Conservation (phyloP, 2,329 filamentous ascomycete genomes). For the Colletotrichum eleusines region DNA sequence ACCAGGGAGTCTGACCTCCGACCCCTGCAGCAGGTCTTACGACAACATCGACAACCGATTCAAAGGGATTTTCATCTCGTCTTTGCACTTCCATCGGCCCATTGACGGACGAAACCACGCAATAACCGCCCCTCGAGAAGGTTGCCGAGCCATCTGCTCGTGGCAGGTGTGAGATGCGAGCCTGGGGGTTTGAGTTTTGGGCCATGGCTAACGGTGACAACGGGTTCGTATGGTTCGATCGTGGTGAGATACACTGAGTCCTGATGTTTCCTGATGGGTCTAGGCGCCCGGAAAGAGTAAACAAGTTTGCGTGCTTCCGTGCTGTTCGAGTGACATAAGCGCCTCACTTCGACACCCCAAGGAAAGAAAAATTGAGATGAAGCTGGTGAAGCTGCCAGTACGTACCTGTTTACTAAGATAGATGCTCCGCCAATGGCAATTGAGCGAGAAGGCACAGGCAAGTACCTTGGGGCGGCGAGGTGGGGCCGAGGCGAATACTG, state of each 20-base stretch:
- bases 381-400: slow-evolving; percentile 11
- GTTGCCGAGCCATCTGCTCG: slow-evolving; percentile 85
- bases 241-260: not conserved
- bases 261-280: not conserved
- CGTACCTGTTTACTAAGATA: slow-evolving; percentile 28
- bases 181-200: slow-evolving; percentile 58
- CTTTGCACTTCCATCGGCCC: slow-evolving; percentile 91
- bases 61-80: slow-evolving; percentile 91
- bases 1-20: slow-evolving; percentile 69
- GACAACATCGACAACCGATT: slow-evolving; percentile 90
- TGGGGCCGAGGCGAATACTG: not conserved
- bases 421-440: slow-evolving; percentile 7
- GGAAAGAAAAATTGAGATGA: slow-evolving; percentile 13
- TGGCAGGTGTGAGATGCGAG: slow-evolving; percentile 69
- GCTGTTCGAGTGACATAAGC: not conserved
- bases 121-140: slow-evolving; percentile 81
- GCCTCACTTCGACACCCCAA: slow-evolving; percentile 1
- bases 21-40: slow-evolving; percentile 88
- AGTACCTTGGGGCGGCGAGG: not conserved
- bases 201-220: slow-evolving; percentile 34
- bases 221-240: not conserved
- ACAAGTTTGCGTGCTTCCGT: not conserved
- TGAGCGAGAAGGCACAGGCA: not conserved
- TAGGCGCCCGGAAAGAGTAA: not conserved
- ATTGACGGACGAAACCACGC: slow-evolving; percentile 87